phyloP scores from a whole-genome alignment of 768 basidiomycete genomes.

The Boletus tomentosulus region DNA sequence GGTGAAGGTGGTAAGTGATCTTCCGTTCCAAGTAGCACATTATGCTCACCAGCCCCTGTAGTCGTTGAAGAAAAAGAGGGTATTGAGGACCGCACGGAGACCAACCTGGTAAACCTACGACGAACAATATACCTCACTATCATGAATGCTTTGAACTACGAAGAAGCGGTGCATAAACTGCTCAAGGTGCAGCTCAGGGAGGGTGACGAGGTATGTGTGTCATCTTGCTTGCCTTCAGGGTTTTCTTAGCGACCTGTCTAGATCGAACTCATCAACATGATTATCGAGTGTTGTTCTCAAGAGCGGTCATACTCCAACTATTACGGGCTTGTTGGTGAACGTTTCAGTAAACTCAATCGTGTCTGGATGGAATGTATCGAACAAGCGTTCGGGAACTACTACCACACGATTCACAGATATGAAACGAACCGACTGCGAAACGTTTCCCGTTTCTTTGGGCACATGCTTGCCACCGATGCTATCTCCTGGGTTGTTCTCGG shows the following conservation, averaged over 20 bases:
- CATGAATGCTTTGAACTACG: constrained; percentile 97
- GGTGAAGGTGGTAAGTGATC: constrained; percentile 43
- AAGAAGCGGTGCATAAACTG: constrained; percentile 98
- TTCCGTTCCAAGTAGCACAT: constrained; percentile 21
- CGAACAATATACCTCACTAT: constrained; percentile 95
- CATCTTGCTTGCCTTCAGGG: neutral
- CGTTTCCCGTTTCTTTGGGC: constrained; percentile 95
- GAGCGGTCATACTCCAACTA: constrained; percentile 97
- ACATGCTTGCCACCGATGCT: constrained; percentile 80
- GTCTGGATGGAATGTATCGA: constrained; percentile 92
- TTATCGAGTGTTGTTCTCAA: constrained; percentile 99
- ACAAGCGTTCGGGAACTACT: constrained; percentile 83
- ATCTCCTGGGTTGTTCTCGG: constrained; percentile 87
- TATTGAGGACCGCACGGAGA: constrained; percentile 93
- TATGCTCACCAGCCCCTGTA: constrained; percentile 25
- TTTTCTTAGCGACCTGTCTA: constrained; percentile 28
- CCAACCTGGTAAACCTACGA: constrained; percentile 92
- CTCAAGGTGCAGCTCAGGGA: constrained; percentile 89
- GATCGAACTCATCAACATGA: constrained; percentile 97
- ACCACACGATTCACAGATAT: constrained; percentile 95
- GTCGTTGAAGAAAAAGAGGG: constrained; percentile 77
- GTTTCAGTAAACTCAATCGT: constrained; percentile 94
- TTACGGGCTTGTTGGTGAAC: constrained; percentile 94
- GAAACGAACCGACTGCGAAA: constrained; percentile 98
- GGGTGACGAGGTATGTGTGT: constrained; percentile 79